Base-by-base conservation (phyloP, 495 filamentous ascomycete species). In the Achaetomiella virescens region DNA sequence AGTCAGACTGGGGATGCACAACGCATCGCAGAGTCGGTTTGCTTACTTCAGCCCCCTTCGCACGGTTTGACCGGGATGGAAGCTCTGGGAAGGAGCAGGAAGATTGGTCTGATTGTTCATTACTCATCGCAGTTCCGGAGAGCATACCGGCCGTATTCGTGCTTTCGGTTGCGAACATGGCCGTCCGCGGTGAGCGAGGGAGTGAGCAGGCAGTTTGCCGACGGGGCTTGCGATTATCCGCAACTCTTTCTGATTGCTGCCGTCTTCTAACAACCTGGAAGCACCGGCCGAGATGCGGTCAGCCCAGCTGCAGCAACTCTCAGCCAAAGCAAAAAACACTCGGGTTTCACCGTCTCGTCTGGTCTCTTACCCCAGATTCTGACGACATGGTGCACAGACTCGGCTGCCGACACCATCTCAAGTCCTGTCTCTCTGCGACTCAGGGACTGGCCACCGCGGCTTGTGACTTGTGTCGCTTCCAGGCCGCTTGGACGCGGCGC, bases 1-100 rank as follows among this genome's bases (percentile, higher is more conserved):
- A 47, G 42, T 55, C 52, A 55, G 43, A 40, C 43, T 55, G 43
- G 43, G 52, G 35, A 20, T 31, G 33, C 44, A 55, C 44, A 38
- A 18, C 42, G 52, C 25, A 17, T 1, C 12, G 35, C 10, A 3
- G 33, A n/a, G 42, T 18, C 9, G 31, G 1, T 20, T 27, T 24
- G 52, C 42, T 45, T 24, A 38, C 42, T 54, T 14, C 40, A 9
- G 29, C 20, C 14, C 41, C 20, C 6, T 15, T 35, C 25, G 18
- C 17, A 36, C 22, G 4, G 27, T 5, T 31, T 31, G 9, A 31
- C 9, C 27, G 9, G 29, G 1, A 21, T 14, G 4, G 25, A 47
- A 33, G 6, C 14, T 1, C n/a, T n/a, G n/a, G 46, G 17, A 48
- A 33, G 17, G 17, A 25, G 4, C 7, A 20, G 45, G 24, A 29